Evolutionary conservation across 202 grass and related monocot genomes (phyloP), one percentile per base, ranked within the genome.

Genomic region (Zoysia matrella): DNA sequence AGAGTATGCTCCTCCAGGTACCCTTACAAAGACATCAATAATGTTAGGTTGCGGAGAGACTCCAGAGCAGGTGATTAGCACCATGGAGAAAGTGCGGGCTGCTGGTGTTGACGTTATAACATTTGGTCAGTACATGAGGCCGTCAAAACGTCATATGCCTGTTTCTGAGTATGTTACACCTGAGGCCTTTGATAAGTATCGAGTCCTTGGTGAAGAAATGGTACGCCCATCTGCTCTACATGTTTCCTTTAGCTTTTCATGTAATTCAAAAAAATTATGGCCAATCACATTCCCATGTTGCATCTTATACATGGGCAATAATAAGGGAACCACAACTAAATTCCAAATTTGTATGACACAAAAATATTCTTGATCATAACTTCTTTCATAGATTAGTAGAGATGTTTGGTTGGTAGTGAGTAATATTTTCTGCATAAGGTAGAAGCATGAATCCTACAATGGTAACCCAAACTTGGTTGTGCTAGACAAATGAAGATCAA

Each of bases 121-220:
- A 71, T 95, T 98, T 88, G 96, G 96, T 73, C 96, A 98, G 72
- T 98, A 98, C 83, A 95, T 98, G 96, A 91, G 96, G 52, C 96
- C 96, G 40, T 98, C 96, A 8, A 98, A 98, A 74, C 83, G 96
- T 67, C 96, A 95, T 89, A 98, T 98, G 96, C 90, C 89, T 10
- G 92, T 95, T 63, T 98, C 89, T 74, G 96, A 98, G 53, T 98
- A 98, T 85, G 85, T 98, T 65, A 93, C 96, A 6, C 96, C 92
- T 14, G 86, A 95, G 82, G 92, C 92, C 77, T 98, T 98, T 22
- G 92, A 98, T 60, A 93, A 85, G 36, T 95, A 95, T 73, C 87
- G 71, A 58, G 18, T 85, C 65, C 85, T 93, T 87, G 92, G 92
- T 76, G 82, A 90, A 75, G 86, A 98, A 87, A 95, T 95, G 96